Conservation (phyloP, 2,329 filamentous ascomycete species). For the Diaporthe helianthi region DNA sequence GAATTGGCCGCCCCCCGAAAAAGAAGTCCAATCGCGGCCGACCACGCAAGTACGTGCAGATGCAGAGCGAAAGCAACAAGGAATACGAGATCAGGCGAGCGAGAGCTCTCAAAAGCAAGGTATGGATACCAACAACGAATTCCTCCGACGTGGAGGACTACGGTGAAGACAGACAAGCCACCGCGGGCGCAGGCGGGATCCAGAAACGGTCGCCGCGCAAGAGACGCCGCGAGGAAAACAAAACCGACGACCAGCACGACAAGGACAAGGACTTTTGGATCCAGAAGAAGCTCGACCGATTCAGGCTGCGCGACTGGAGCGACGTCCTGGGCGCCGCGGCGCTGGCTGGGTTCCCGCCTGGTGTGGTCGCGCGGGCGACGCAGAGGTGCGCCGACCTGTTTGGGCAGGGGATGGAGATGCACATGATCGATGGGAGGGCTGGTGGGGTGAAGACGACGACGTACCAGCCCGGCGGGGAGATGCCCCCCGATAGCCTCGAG, state of each 20-base stretch:
- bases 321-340: constrained; percentile 83
- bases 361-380: constrained; percentile 72
- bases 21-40: constrained; percentile 33
- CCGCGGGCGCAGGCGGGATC: constrained; percentile 41
- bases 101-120: constrained; percentile 44
- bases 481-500: constrained; percentile 25
- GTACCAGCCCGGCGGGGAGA: constrained; percentile 42
- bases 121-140: constrained; percentile 47
- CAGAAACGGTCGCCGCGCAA: constrained; percentile 12
- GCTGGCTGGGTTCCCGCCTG: constrained; percentile 71
- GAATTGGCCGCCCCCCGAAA: not conserved
- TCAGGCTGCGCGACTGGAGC: constrained; percentile 77
- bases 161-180: too few species aligned
- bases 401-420: constrained; percentile 71
- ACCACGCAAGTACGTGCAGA: constrained; percentile 35
- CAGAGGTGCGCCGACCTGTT: constrained; percentile 80
- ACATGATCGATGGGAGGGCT: constrained; percentile 50
- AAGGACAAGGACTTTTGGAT: constrained; percentile 33
- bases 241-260: constrained; percentile 33
- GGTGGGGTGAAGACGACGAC: constrained; percentile 43
- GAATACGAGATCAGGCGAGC: constrained; percentile 48
- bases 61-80: constrained; percentile 42
- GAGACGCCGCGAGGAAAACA: constrained; percentile 36
- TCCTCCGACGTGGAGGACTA: constrained; percentile 33
- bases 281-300: constrained; percentile 38